Conservation (phyloP, 768 basidiomycete species). For the Calocera cornea region DNA sequence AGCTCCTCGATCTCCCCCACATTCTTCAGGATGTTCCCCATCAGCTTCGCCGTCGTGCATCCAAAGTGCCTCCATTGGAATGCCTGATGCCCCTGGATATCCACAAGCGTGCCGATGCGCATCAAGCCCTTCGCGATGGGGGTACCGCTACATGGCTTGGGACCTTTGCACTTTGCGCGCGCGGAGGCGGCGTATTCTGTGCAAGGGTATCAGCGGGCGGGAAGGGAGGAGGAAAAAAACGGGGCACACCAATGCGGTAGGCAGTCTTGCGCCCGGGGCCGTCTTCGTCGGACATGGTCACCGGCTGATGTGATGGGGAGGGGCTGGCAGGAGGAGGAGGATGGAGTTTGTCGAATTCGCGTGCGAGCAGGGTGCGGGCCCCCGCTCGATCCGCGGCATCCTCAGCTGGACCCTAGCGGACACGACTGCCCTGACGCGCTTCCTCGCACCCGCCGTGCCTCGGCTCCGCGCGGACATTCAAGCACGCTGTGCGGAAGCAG, state of each 20-base stretch:
- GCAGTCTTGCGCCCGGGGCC: background rate
- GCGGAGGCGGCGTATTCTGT: background rate
- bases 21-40: constrained; percentile 54
- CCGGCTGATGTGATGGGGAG: background rate
- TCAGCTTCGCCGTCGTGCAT: constrained; percentile 55
- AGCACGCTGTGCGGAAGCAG: background rate
- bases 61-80: constrained; percentile 88
- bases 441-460: no score
- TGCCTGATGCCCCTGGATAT: constrained; percentile 51
- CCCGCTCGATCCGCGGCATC: background rate
- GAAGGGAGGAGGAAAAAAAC: background rate
- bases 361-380: no score
- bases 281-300: background rate
- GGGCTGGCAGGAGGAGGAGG: background rate
- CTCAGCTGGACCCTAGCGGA: background rate
- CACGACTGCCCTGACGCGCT: background rate
- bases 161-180: background rate
- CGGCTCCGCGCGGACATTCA: no score
- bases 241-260: background rate
- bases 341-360: background rate
- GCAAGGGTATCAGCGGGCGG: background rate
- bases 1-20: constrained; percentile 51
- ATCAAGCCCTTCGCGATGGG: constrained; percentile 57
- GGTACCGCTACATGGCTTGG: constrained; percentile 33
- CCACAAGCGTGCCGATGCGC: constrained; percentile 61